A percentile compares a stretch with the other conserved stretches of the same genome.
phyloP scores from a whole-genome alignment of 768 basidiomycete genomes.

The Mycena chlorophos region DNA sequence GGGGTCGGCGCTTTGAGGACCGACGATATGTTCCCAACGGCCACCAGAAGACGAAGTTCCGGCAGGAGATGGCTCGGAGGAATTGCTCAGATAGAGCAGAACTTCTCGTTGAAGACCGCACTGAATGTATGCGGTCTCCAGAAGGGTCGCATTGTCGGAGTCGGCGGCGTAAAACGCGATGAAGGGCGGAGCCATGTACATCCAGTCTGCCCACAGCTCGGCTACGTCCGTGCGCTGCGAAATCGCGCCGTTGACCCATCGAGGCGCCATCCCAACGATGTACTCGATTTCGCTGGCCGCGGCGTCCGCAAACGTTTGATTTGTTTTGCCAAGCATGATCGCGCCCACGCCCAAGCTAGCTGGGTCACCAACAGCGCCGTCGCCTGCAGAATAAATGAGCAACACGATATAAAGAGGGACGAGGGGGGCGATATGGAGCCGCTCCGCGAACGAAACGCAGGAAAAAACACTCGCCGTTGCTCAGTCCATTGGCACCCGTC shows the following conservation, averaged over 20 bases:
- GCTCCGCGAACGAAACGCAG: conserved; percentile 22
- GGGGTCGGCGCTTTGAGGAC: conserved; percentile 36
- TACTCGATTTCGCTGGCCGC: conserved; percentile 44
- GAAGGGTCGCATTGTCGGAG: conserved; percentile 34
- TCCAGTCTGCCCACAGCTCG: conserved; percentile 55
- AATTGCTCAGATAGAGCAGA: not conserved
- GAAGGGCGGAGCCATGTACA: conserved; percentile 55
- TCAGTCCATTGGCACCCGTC: conserved; percentile 19
- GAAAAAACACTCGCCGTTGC: not conserved
- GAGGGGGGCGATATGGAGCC: conserved; percentile 26
- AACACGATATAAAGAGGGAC: no score
- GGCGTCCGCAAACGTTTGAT: conserved; percentile 37
- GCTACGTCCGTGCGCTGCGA: conserved; percentile 51
- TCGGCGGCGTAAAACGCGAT: conserved; percentile 49
- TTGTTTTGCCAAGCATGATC: conserved; percentile 39
- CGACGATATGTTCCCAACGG: conserved; percentile 38
- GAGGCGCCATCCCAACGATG: conserved; percentile 43
- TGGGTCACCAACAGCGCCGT: conserved; percentile 57
- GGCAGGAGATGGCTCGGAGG: not conserved
- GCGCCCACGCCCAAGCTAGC: conserved; percentile 51
- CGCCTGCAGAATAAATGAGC: conserved; percentile 33
- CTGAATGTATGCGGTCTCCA: conserved; percentile 33
- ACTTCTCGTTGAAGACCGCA: not conserved
- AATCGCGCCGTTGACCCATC: conserved; percentile 48
- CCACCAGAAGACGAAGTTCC: conserved; percentile 13